These are phyloP conservation scores for Amaranthus cruentus DNA, from an alignment of 148 eudicot genomes.

Conservation along the genomic window DNA sequence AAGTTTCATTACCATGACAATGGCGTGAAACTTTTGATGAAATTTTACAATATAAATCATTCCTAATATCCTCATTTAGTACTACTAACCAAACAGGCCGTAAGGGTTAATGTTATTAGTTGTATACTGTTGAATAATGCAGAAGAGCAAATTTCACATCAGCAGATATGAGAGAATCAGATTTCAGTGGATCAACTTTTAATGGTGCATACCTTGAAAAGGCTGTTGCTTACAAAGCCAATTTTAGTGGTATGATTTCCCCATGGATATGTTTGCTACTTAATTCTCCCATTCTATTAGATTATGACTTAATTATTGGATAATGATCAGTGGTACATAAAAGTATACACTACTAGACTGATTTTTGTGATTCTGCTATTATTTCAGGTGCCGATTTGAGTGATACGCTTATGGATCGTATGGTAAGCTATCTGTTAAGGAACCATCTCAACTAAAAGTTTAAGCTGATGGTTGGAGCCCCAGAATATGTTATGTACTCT, in stretches of 20 bases:
- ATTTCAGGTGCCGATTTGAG: constrained; percentile 91
- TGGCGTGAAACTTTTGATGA: too few species aligned
- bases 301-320: background rate
- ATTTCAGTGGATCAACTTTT: constrained; percentile 97
- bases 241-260: constrained; percentile 63
- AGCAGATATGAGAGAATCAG: constrained; percentile 98
- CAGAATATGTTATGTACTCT: too few species aligned
- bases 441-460: too few species aligned
- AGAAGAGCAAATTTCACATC: constrained; percentile 96
- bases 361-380: background rate
- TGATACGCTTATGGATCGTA: constrained; percentile 96
- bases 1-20: too few species aligned
- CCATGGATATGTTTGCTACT: background rate
- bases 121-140: constrained; percentile 15
- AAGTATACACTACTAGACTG: background rate
- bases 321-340: background rate
- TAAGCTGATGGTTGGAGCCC: background rate
- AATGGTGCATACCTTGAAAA: constrained; percentile 98
- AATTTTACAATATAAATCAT: too few species aligned
- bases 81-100: too few species aligned
- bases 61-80: too few species aligned
- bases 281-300: too few species aligned
- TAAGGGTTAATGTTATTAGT: background rate
- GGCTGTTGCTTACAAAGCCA: constrained; percentile 95
- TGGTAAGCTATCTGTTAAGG: constrained; percentile 43